Percentiles rank a stretch among this genome's conserved stretches.
These are phyloP conservation scores for Torrubiellomyces zombiae DNA, from an alignment of 2,329 filamentous ascomycete species.

Conservation along the genomic window DNA sequence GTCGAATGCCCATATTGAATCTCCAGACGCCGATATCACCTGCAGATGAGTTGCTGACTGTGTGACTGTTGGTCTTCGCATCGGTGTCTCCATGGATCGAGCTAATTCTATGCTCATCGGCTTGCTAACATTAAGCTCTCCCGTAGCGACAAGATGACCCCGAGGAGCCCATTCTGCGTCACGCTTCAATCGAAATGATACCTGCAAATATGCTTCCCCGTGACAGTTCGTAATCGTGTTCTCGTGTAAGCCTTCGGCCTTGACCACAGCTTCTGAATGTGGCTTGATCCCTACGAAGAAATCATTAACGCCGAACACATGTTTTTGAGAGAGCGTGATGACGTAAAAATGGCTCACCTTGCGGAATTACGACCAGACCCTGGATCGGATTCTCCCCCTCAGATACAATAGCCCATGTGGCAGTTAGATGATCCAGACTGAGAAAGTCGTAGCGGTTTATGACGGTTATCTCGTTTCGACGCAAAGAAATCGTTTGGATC, in stretches of 20 bases:
- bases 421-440: slow-evolving; percentile 30
- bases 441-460: slow-evolving; percentile 39
- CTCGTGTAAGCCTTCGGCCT: slow-evolving; percentile 14
- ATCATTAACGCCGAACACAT: neutral
- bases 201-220: slow-evolving; percentile 27
- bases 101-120: slow-evolving; percentile 13
- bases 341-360: too few species aligned
- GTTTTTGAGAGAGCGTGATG: neutral
- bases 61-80: slow-evolving; percentile 9
- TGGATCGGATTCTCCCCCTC: slow-evolving; percentile 18
- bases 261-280: slow-evolving; percentile 19
- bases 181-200: slow-evolving; percentile 27
- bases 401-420: slow-evolving; percentile 23
- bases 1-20: slow-evolving; percentile 26
- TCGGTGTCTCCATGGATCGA: slow-evolving; percentile 4
- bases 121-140: slow-evolving; percentile 24
- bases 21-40: slow-evolving; percentile 17
- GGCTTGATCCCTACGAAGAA: slow-evolving; percentile 22
- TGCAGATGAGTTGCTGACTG: slow-evolving; percentile 9
- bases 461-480: slow-evolving; percentile 25
- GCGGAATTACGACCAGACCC: slow-evolving; percentile 22
- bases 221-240: slow-evolving; percentile 8
- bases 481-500: slow-evolving; percentile 29
- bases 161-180: slow-evolving; percentile 33
- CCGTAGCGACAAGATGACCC: slow-evolving; percentile 34